Conservation (phyloP, 116 monocot species). For the Posidonia oceanica region DNA sequence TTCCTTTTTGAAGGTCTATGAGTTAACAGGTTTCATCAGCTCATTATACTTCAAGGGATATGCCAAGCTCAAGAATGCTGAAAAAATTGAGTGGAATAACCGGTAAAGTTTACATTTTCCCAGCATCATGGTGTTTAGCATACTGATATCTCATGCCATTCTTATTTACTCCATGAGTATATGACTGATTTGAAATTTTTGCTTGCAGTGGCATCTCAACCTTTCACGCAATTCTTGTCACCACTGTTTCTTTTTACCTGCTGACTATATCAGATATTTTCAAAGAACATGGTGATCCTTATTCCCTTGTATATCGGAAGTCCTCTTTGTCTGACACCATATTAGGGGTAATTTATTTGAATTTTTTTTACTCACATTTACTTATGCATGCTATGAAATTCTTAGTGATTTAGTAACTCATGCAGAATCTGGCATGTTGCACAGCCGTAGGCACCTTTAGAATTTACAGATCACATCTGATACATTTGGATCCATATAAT, state of each 20-base stretch:
- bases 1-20: constrained; percentile 45
- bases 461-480: no score
- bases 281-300: constrained; percentile 25
- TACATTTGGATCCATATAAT: no score
- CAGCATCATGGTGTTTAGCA: background rate
- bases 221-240: constrained; percentile 69
- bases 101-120: constrained; percentile 20
- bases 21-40: constrained; percentile 42
- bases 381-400: background rate
- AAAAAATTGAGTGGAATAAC: constrained; percentile 84
- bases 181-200: background rate
- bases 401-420: background rate
- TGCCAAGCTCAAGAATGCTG: constrained; percentile 24
- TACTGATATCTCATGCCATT: background rate
- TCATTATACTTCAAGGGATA: constrained; percentile 38
- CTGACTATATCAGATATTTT: constrained; percentile 66
- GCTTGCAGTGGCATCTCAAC: constrained; percentile 73
- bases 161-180: background rate
- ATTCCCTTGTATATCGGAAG: constrained; percentile 36
- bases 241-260: constrained; percentile 67
- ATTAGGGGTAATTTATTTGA: constrained; percentile 46
- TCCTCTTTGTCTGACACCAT: constrained; percentile 50
- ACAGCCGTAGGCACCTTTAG: no score
- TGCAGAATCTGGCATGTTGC: background rate
- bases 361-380: background rate